A percentile compares a stretch with the other conserved stretches of the same genome.
phyloP scores from a whole-genome alignment of 2,329 filamentous ascomycete genomes.

The Diaporthe australafricana region DNA sequence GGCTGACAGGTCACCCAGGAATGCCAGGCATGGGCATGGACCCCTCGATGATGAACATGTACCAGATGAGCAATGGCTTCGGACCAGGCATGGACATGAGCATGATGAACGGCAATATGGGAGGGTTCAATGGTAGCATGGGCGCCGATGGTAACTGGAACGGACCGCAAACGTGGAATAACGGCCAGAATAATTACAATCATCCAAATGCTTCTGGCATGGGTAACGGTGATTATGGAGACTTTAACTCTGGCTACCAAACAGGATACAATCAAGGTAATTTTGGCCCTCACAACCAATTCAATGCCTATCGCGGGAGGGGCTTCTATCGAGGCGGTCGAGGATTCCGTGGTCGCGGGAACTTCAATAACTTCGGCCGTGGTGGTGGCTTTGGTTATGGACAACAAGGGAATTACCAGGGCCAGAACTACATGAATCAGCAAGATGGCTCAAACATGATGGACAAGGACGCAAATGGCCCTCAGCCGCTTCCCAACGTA shows the following conservation, averaged over 20 bases:
- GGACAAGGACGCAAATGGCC: constrained; percentile 31
- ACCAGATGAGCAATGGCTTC: constrained; percentile 80
- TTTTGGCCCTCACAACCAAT: constrained; percentile 80
- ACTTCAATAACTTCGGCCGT: constrained; percentile 58
- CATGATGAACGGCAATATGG: constrained; percentile 84
- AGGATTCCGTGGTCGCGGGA: constrained; percentile 62
- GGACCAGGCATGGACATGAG: constrained; percentile 81
- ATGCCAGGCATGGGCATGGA: constrained; percentile 91
- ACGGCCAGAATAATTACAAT: constrained; percentile 90
- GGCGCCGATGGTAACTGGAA: constrained; percentile 84
- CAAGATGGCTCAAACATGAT: constrained; percentile 39
- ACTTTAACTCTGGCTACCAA: constrained; percentile 81
- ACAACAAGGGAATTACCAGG: constrained; percentile 45
- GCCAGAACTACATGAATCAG: constrained; percentile 43
- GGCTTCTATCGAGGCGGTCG: constrained; percentile 74
- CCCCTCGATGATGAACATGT: constrained; percentile 79
- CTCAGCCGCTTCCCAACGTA: constrained; percentile 25
- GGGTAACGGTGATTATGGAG: constrained; percentile 83
- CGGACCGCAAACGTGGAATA: constrained; percentile 85
- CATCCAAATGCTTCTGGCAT: constrained; percentile 85
- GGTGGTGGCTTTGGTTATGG: constrained; percentile 66
- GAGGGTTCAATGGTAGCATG: constrained; percentile 75
- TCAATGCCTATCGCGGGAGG: constrained; percentile 81
- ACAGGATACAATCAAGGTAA: constrained; percentile 87
- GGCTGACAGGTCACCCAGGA: constrained; percentile 59